phyloP scores from a whole-genome alignment of 2,329 filamentous ascomycete genomes.

The Epichloe glyceriae region DNA sequence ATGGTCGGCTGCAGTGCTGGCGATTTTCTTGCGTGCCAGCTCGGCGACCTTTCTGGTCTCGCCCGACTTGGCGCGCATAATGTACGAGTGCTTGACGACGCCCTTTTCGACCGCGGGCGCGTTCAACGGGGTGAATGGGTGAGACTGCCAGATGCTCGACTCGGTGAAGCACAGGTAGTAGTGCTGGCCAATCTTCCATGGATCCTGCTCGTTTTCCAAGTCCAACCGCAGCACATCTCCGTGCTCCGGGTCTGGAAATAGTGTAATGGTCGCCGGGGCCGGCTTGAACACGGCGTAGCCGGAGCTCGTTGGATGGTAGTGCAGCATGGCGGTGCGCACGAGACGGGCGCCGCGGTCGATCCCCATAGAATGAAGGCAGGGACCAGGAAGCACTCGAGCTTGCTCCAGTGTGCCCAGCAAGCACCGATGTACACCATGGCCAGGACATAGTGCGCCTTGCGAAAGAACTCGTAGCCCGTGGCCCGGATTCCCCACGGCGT shows the following conservation, averaged over 20 bases:
- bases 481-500: conserved; percentile 42
- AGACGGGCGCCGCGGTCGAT: conserved; percentile 49
- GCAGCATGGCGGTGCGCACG: conserved; percentile 44
- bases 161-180: conserved; percentile 58
- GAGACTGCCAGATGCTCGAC: conserved; percentile 56
- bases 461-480: conserved; percentile 68
- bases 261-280: conserved; percentile 29
- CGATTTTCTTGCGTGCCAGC: conserved; percentile 26
- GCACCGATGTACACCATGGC: conserved; percentile 64
- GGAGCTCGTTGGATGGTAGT: conserved; percentile 36
- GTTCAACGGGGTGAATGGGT: conserved; percentile 55
- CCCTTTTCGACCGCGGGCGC: conserved; percentile 30
- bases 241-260: conserved; percentile 41
- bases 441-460: conserved; percentile 59
- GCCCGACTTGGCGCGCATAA: conserved; percentile 44
- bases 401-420: conserved; percentile 62
- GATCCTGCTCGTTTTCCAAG: conserved; percentile 44
- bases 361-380: conserved; percentile 51
- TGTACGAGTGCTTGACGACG: conserved; percentile 38
- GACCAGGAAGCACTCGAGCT: conserved; percentile 55
- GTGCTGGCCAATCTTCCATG: conserved; percentile 57
- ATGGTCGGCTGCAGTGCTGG: conserved; percentile 10
- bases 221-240: conserved; percentile 55
- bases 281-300: conserved; percentile 36
- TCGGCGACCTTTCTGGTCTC: conserved; percentile 44